These are phyloP conservation scores for Phytophthora litchii DNA, from an alignment of 352 stramenopile genomes.

Conservation along the genomic window DNA sequence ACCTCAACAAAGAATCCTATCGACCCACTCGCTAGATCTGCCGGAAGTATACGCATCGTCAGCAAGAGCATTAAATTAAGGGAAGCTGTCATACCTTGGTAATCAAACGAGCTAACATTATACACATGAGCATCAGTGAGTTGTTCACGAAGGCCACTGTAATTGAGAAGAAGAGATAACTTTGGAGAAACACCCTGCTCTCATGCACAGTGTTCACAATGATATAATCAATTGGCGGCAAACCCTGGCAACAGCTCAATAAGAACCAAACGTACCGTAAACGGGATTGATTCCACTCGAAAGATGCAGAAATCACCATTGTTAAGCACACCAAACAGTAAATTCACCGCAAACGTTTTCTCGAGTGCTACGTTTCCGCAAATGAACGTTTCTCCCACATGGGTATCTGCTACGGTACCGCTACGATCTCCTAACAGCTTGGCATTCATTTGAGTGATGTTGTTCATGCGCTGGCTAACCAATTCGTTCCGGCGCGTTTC, in stretches of 20 bases:
- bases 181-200: slow-evolving; percentile 62
- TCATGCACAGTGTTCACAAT: slow-evolving; percentile 7
- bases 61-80: slow-evolving; percentile 3
- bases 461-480: slow-evolving; percentile 72
- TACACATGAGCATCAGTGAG: slow-evolving; percentile 61
- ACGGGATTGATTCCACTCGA: slow-evolving; percentile 66
- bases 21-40: slow-evolving; percentile 62
- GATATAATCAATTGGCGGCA: slow-evolving; percentile 1
- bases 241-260: background rate
- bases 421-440: slow-evolving; percentile 65
- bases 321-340: slow-evolving; percentile 65
- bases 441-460: slow-evolving; percentile 58
- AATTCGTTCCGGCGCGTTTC: slow-evolving; percentile 63
- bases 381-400: slow-evolving; percentile 69
- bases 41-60: slow-evolving; percentile 7
- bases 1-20: slow-evolving; percentile 64
- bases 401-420: slow-evolving; percentile 62
- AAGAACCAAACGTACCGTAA: slow-evolving; percentile 54
- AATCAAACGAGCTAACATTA: slow-evolving; percentile 63
- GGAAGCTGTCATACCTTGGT: slow-evolving; percentile 50
- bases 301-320: slow-evolving; percentile 82
- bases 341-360: slow-evolving; percentile 71
- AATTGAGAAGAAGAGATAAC: slow-evolving; percentile 61
- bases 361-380: slow-evolving; percentile 57
- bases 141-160: slow-evolving; percentile 50